Conservation (phyloP, 257 asterid species). For the Agastache rugosa region DNA sequence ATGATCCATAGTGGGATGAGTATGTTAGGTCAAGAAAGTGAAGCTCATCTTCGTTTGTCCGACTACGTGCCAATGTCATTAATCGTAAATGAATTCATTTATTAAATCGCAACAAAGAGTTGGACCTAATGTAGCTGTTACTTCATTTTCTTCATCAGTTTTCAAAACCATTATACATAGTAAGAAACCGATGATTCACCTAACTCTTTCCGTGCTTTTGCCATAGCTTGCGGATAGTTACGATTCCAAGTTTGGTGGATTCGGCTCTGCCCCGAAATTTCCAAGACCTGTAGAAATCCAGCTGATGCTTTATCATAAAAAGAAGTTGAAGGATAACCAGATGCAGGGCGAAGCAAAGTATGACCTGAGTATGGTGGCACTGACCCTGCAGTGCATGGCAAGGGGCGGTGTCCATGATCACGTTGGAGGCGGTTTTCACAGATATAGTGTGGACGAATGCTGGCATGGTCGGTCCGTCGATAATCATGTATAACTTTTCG, state of each 20-base stretch:
- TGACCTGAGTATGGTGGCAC: constrained; percentile 60
- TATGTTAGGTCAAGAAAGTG: too few species aligned
- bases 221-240: constrained; percentile 73
- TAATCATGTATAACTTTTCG: neutral
- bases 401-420: constrained; percentile 96
- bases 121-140: too few species aligned
- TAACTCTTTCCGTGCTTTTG: constrained; percentile 16
- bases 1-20: too few species aligned
- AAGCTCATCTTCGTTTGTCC: too few species aligned
- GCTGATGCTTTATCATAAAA: constrained; percentile 82
- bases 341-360: constrained; percentile 71
- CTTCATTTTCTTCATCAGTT: too few species aligned
- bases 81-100: too few species aligned
- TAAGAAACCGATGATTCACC: neutral
- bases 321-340: constrained; percentile 63
- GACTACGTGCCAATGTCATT: too few species aligned
- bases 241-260: constrained; percentile 84
- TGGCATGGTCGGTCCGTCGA: constrained; percentile 83
- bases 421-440: constrained; percentile 94
- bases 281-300: constrained; percentile 96
- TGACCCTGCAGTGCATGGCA: constrained; percentile 83
- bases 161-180: neutral
- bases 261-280: constrained; percentile 96
- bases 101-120: too few species aligned
- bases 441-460: constrained; percentile 98